Conservation (phyloP, 441 rosid species). For the Erodium trifolium region DNA sequence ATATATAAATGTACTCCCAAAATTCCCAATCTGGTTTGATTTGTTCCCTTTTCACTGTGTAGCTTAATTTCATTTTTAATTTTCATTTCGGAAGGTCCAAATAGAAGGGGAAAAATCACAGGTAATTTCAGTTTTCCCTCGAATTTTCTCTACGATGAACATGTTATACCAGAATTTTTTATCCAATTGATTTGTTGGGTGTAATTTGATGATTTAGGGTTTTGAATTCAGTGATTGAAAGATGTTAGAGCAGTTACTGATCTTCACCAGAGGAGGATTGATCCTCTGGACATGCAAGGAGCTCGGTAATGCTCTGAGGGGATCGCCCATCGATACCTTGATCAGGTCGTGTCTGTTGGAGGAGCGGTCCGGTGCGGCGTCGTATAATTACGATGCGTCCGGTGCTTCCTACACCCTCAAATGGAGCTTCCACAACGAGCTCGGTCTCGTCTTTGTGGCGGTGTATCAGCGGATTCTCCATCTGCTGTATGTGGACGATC, state of each 20-base stretch:
- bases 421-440: constrained; percentile 93
- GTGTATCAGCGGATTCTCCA: constrained; percentile 90
- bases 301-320: constrained; percentile 80
- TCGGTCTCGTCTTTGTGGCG: constrained; percentile 87
- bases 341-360: constrained; percentile 87
- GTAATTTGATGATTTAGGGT: background rate
- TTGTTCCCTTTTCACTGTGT: background rate
- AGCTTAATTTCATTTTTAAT: background rate
- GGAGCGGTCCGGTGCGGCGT: constrained; percentile 82
- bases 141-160: background rate
- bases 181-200: background rate
- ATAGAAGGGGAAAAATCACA: background rate
- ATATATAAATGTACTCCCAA: background rate
- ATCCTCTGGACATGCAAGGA: constrained; percentile 97
- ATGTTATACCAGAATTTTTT: background rate
- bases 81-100: background rate
- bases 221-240: constrained; percentile 6
- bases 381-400: constrained; percentile 61
- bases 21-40: background rate
- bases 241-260: constrained; percentile 91
- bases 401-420: constrained; percentile 87
- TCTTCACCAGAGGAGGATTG: constrained; percentile 89
- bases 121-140: background rate
- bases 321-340: constrained; percentile 89
- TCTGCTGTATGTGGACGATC: constrained; percentile 77